A percentile compares a stretch with the other conserved stretches of the same genome.
Evolutionary conservation across 2,329 filamentous ascomycete genomes (phyloP).

Genomic region (Paraconiothyrium brasiliense): DNA sequence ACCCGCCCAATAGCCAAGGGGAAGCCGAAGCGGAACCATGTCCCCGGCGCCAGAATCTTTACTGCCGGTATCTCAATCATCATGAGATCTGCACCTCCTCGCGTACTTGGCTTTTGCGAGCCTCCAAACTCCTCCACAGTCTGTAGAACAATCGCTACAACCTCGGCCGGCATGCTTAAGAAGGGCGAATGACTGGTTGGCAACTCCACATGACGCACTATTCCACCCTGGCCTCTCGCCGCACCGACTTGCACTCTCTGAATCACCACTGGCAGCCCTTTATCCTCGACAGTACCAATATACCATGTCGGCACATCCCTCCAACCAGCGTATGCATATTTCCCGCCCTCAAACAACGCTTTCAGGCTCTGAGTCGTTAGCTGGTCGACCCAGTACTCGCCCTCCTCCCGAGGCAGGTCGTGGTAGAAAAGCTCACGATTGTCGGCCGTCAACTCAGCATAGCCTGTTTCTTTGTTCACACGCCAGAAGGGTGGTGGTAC

Average conservation of each 20-base stretch:
- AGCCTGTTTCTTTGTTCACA: slow-evolving; percentile 46
- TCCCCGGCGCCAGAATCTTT: background rate
- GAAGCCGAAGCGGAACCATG: slow-evolving; percentile 19
- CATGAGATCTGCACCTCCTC: background rate
- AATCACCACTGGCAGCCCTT: slow-evolving; percentile 50
- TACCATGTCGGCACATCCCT: slow-evolving; percentile 60
- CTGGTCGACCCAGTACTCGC: slow-evolving; percentile 53
- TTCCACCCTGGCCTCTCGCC: slow-evolving; percentile 51
- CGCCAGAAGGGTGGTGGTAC: slow-evolving; percentile 25
- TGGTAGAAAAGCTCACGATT: slow-evolving; percentile 60
- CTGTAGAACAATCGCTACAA: slow-evolving; percentile 50
- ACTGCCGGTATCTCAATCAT: slow-evolving; percentile 9
- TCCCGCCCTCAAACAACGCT: slow-evolving; percentile 57
- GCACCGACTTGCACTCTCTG: slow-evolving; percentile 53
- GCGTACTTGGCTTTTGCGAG: background rate
- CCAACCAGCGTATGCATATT: slow-evolving; percentile 59
- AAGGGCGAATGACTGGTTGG: slow-evolving; percentile 61
- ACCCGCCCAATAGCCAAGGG: slow-evolving; percentile 15
- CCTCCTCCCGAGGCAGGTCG: slow-evolving; percentile 58
- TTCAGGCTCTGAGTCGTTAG: slow-evolving; percentile 56
- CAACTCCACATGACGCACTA: slow-evolving; percentile 54
- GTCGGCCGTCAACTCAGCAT: slow-evolving; percentile 51
- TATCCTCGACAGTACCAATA: slow-evolving; percentile 56
- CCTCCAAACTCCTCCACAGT: slow-evolving; percentile 37
- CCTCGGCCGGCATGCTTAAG: slow-evolving; percentile 57